phyloP scores from a whole-genome alignment of 1,284 basidiomycete species.

The Fomitopsis schrenkii region DNA sequence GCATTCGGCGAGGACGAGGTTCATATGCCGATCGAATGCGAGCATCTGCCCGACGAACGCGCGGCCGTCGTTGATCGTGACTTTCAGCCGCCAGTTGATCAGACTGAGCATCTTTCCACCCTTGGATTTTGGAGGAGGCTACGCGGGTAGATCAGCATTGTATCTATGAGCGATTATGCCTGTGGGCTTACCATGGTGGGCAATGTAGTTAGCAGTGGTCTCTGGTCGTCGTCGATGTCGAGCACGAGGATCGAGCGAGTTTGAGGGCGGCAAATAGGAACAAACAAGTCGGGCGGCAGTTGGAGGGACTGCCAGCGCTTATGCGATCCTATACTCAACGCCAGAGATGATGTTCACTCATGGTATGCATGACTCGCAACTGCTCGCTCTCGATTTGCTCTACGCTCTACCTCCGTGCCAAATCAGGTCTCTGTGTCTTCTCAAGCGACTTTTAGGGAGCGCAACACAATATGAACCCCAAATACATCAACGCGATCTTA shows the following conservation, averaged over 20 bases:
- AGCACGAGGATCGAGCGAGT: constrained; percentile 22
- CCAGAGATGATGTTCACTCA: neutral
- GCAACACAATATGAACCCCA: too few relatives aligned
- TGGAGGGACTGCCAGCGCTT: neutral
- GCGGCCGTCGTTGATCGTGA: constrained; percentile 98
- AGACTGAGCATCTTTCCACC: constrained; percentile 97
- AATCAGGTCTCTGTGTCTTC: too few relatives aligned
- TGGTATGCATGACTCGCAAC: too few relatives aligned
- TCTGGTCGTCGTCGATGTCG: constrained; percentile 18
- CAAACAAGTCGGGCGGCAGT: constrained; percentile 19
- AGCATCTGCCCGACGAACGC: constrained; percentile 97
- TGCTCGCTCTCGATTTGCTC: too few relatives aligned
- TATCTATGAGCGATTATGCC: neutral
- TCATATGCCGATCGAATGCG: constrained; percentile 99
- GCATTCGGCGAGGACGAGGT: constrained; percentile 96
- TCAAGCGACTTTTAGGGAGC: too few relatives aligned
- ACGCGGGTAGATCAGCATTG: neutral
- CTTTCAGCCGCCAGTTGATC: constrained; percentile 96
- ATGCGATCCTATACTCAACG: neutral
- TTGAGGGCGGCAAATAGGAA: constrained; percentile 18
- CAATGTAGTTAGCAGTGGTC: constrained; percentile 22
- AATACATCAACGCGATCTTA: too few relatives aligned
- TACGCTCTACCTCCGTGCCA: too few relatives aligned
- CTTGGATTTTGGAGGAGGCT: constrained; percentile 93
- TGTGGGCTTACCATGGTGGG: constrained; percentile 56